A percentile compares a stretch with the other conserved stretches of the same genome.
Evolutionary conservation across 495 filamentous ascomycete species (phyloP).

Genomic region (Aspergillus taichungensis): DNA sequence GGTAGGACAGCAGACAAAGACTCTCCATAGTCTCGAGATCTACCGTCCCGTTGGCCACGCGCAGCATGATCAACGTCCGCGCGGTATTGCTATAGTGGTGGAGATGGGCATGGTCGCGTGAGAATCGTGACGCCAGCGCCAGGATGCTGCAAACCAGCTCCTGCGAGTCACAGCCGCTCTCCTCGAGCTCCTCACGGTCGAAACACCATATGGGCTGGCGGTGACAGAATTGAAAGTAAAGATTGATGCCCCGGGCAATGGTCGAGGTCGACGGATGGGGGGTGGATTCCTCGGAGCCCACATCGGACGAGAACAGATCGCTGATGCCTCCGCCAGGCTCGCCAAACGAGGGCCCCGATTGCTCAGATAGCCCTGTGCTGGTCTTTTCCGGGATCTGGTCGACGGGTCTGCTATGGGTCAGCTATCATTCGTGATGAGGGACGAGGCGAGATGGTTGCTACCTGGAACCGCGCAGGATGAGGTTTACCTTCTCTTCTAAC

Average conservation of each 20-base stretch:
- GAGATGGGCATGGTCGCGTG: slow-evolving; percentile 26
- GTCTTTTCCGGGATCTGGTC: slow-evolving; percentile 6
- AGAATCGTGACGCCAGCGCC: slow-evolving; percentile 33
- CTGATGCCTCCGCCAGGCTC: slow-evolving; percentile 12
- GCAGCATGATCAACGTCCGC: slow-evolving; percentile 36
- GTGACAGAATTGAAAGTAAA: slow-evolving; percentile 40
- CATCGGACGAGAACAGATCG: slow-evolving; percentile 18
- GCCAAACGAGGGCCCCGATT: slow-evolving; percentile 13
- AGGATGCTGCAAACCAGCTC: slow-evolving; percentile 37
- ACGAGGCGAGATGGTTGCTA: slow-evolving; percentile 5
- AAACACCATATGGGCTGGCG: slow-evolving; percentile 43
- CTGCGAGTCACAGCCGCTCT: slow-evolving; percentile 26
- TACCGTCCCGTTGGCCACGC: slow-evolving; percentile 38
- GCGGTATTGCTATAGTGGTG: slow-evolving; percentile 34
- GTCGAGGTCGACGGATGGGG: slow-evolving; percentile 17
- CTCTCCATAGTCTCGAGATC: slow-evolving; percentile 38
- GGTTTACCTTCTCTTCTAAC: slow-evolving; percentile 40
- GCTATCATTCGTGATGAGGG: slow-evolving; percentile 2
- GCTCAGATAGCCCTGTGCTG: slow-evolving; percentile 8
- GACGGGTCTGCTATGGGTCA: slow-evolving; percentile 9
- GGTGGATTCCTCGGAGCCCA: slow-evolving; percentile 25
- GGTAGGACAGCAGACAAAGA: slow-evolving; percentile 35
- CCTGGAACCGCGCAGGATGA: slow-evolving; percentile 31
- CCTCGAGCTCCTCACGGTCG: slow-evolving; percentile 32
- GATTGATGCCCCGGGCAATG: slow-evolving; percentile 26